Conservation (phyloP, 768 basidiomycete genomes). For the Boletus pseudopeckii region DNA sequence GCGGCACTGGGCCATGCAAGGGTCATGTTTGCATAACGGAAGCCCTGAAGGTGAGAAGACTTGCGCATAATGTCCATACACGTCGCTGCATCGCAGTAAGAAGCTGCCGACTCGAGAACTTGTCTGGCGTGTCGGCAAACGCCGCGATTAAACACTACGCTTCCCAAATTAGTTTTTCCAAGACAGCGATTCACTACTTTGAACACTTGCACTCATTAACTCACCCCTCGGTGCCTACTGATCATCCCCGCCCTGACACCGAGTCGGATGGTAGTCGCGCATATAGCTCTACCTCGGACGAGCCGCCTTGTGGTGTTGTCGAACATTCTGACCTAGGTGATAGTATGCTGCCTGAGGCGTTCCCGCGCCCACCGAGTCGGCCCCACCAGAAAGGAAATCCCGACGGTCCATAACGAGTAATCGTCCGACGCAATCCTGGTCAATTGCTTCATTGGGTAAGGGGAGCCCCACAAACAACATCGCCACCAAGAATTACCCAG, state of each 20-base stretch:
- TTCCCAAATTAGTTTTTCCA: slow-evolving; percentile 1
- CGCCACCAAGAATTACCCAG: slow-evolving; percentile 24
- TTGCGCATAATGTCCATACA: no score
- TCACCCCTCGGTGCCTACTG: neutral
- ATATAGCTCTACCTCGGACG: neutral
- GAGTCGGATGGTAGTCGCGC: neutral
- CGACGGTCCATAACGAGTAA: slow-evolving; percentile 21
- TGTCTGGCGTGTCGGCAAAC: slow-evolving; percentile 3
- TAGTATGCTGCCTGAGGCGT: neutral
- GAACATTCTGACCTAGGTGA: neutral
- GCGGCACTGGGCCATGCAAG: neutral
- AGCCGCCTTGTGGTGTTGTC: neutral
- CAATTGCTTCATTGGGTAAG: slow-evolving; percentile 20
- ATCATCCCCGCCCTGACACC: neutral
- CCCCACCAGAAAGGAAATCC: slow-evolving; percentile 1
- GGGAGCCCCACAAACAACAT: slow-evolving; percentile 7
- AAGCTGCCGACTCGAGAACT: neutral
- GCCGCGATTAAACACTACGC: neutral
- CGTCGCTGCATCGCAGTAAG: no score
- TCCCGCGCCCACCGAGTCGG: neutral
- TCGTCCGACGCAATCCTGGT: slow-evolving; percentile 17
- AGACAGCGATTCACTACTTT: neutral
- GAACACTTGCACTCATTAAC: neutral
- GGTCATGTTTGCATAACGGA: neutral
- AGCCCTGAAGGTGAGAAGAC: neutral